A percentile compares a stretch with the other conserved stretches of the same genome.
Evolutionary conservation across 805 yeast genomes (phyloP).

Genomic region (Clavispora phyllophila): DNA sequence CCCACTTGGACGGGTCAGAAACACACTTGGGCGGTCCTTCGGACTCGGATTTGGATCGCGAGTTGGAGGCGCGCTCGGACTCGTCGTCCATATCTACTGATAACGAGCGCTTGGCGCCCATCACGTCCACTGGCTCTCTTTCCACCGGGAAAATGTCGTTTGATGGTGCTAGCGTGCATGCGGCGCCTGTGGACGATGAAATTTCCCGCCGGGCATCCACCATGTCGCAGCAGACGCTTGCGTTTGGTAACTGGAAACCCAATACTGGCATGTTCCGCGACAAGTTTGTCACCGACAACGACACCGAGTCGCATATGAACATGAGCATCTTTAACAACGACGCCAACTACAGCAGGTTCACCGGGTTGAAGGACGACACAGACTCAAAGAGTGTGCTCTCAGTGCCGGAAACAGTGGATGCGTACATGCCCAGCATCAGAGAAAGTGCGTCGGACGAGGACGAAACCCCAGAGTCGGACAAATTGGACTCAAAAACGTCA

Average conservation of each 20-base stretch:
- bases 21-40: no score
- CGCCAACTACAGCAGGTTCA: conserved; percentile 30
- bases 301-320: conserved; percentile 29
- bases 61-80: no score
- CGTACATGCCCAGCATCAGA: conserved; percentile 29
- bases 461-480: background rate
- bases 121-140: conserved; percentile 24
- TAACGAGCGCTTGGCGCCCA: conserved; percentile 14
- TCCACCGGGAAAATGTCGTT: conserved; percentile 25
- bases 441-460: conserved; percentile 25
- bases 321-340: conserved; percentile 13
- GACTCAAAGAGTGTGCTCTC: conserved; percentile 17
- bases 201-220: conserved; percentile 30
- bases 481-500: conserved; percentile 6
- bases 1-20: no score
- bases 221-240: conserved; percentile 28
- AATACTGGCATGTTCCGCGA: conserved; percentile 48
- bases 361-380: conserved; percentile 15
- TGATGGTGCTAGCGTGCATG: conserved; percentile 5
- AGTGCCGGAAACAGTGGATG: conserved; percentile 39
- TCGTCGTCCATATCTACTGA: background rate
- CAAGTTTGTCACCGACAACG: conserved; percentile 42
- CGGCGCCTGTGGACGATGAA: conserved; percentile 4
- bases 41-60: background rate
- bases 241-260: conserved; percentile 56